These are phyloP conservation scores for Chalciporus piperatus DNA, from an alignment of 768 basidiomycete species.

Conservation along the genomic window DNA sequence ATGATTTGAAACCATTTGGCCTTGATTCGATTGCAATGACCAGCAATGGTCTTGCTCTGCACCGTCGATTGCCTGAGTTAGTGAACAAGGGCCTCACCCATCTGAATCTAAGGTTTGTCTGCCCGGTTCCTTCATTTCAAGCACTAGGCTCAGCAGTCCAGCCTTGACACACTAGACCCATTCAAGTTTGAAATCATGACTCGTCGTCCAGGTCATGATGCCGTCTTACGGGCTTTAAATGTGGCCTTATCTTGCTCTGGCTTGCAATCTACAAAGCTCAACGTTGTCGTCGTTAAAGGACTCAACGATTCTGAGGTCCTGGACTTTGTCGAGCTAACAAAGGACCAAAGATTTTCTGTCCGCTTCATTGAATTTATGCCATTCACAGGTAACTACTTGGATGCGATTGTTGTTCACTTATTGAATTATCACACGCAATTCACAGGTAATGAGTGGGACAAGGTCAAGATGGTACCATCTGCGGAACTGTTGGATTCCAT, in stretches of 20 bases:
- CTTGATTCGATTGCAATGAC: conserved; percentile 83
- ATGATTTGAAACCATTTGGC: conserved; percentile 56
- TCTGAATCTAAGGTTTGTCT: conserved; percentile 58
- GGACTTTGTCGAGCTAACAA: conserved; percentile 77
- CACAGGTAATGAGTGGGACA: conserved; percentile 79
- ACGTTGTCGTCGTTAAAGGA: conserved; percentile 79
- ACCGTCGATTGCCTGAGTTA: conserved; percentile 66
- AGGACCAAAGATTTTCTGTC: conserved; percentile 58
- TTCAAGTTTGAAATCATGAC: conserved; percentile 89
- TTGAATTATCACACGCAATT: conserved; percentile 1
- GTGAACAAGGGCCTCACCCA: conserved; percentile 75
- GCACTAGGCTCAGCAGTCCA: conserved; percentile 26
- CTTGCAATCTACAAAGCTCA: conserved; percentile 71
- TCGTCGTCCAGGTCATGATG: conserved; percentile 70
- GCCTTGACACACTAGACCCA: conserved; percentile 82
- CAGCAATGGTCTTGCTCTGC: conserved; percentile 75
- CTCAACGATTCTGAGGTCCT: conserved; percentile 79
- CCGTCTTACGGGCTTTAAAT: conserved; percentile 66
- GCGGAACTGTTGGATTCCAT: conserved; percentile 57
- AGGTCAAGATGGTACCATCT: conserved; percentile 78
- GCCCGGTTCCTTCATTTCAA: conserved; percentile 2
- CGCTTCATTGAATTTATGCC: conserved; percentile 96
- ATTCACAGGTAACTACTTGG: conserved; percentile 61
- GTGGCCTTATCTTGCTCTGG: conserved; percentile 51
- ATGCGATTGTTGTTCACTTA: neutral